phyloP scores from a whole-genome alignment of 257 asterid genomes.

The Nicotiana sylvestris region DNA sequence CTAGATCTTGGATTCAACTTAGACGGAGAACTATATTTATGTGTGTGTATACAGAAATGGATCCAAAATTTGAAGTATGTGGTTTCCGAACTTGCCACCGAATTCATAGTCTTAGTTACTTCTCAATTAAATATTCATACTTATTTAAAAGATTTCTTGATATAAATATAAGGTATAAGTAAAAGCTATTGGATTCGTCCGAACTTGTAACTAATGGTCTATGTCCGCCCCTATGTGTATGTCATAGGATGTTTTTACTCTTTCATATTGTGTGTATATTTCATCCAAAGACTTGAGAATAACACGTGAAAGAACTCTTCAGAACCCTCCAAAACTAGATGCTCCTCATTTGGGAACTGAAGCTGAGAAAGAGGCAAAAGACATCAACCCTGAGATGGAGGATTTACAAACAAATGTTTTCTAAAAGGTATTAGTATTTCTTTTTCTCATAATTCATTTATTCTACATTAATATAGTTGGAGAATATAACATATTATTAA shows the following conservation, averaged over 20 bases:
- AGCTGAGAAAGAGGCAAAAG: conserved; percentile 39
- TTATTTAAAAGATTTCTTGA: too few species aligned
- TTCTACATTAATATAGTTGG: not conserved
- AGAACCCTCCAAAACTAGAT: conserved; percentile 80
- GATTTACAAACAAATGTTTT: conserved; percentile 83
- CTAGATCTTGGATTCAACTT: not conserved
- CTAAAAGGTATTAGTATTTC: conserved; percentile 22
- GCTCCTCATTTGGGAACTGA: conserved; percentile 39
- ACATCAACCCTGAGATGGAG: conserved; percentile 56
- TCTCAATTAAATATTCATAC: too few species aligned
- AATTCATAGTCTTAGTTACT: too few species aligned
- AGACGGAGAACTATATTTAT: too few species aligned
- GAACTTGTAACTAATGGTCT: too few species aligned
- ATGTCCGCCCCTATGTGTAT: not conserved
- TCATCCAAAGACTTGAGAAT: conserved; percentile 7
- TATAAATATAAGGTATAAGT: too few species aligned
- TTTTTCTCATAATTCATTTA: not conserved
- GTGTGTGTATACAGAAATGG: too few species aligned
- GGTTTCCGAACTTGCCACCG: too few species aligned
- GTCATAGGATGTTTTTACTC: not conserved
- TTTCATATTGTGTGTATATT: not conserved
- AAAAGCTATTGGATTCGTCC: too few species aligned
- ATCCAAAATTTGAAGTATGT: too few species aligned
- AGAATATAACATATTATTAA: not conserved
- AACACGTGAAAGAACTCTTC: conserved; percentile 18